Base-by-base conservation (phyloP, 257 asterid species). In the Forsythia viridissima region DNA sequence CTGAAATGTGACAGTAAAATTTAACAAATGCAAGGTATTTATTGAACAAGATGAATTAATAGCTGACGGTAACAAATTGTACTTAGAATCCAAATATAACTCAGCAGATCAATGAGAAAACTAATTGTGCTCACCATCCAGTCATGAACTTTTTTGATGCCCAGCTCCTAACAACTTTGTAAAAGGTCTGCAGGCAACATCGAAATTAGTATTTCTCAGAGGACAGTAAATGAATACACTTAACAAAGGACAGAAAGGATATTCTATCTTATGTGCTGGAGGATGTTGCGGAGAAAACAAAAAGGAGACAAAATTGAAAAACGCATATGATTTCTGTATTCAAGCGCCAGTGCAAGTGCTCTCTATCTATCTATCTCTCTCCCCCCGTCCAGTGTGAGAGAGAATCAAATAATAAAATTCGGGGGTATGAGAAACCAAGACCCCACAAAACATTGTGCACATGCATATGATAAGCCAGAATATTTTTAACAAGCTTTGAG, bases 101-200 rank as follows among this genome's bases (percentile, higher is more conserved):
- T 3, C 13, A 59, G 67, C 36, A n/a, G 13, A 21, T 61, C 69
- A 61, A 61, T 21, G 59, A 61, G 15, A 7, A 10, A 21, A 61
- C 15, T 20, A 61, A 24, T 61, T 20, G 52, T 37, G 3, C 75
- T 42, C 34, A 71, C 75, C 75, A 71, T 71, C 75, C 75, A 71
- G 75, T 71, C 75, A 71, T 71, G 75, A 71, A 40, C 55, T 71
- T 42, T 40, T 71, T 71, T 12, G 75, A 71, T 36, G 75, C 75
- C 75, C 75, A 71, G 55, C 75, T 71, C 55, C 75, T 71, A 46
- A 71, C 55, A 71, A 71, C 75, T 71, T 71, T 71, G 59, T 71
- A 71, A 71, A 71, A 71, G 30, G 75, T 71, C 75, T 71, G 75
- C 75, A 71, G 37, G 55, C 38, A 24, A 61, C 15, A 24, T 21